Evolutionary conservation across 2,329 filamentous ascomycete species (phyloP), one percentile per base, ranked within the genome.

Genomic region (Cryphonectria nitschkei): DNA sequence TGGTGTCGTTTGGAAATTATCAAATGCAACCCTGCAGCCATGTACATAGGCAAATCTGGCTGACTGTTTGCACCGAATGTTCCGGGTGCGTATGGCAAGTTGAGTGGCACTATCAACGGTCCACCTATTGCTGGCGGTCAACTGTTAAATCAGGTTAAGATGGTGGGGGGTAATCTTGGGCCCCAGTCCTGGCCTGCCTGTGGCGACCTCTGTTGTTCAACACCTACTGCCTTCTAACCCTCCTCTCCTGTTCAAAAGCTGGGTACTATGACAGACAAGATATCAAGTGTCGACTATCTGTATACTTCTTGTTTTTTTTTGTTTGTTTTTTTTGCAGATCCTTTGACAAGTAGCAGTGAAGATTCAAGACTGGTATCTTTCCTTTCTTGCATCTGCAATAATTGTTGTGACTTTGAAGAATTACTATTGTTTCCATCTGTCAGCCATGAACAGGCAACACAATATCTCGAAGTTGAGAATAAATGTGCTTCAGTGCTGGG

Each of bases 141-240:
- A 29, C 63, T 65, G 41, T 50, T 65, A 65, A 61, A 39, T 65
- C 63, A 65, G n/a, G 43, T 32, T 29, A 22, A 22, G 7, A 32
- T 29, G 32, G 26, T 9, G 41, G 41, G 32, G 29, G 6, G 3
- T 22, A 22, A 11, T 1, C 6, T 9, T 9, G 22, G 58, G 7
- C 22, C 39, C 29, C 11, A 52, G 41, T 46, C 39, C 62, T 65
- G 39, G 19, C 43, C 19, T 16, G 62, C 26, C 39, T 50, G 61
- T 46, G 34, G 34, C 61, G 26, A n/a, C 39, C n/a, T 43, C n/a
- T 43, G 62, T 32, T n/a, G 26, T 52, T 13, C 62, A 19, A 37
- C 62, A 50, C 11, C 14, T 26, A 16, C 39, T 37, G 43, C 43
- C 61, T 39, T 26, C 19, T 26, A 46, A 46, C 11, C 26, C 29